These are phyloP conservation scores for Erigeron canadensis DNA, from an alignment of 129 eudicot genomes.

Conservation along the genomic window DNA sequence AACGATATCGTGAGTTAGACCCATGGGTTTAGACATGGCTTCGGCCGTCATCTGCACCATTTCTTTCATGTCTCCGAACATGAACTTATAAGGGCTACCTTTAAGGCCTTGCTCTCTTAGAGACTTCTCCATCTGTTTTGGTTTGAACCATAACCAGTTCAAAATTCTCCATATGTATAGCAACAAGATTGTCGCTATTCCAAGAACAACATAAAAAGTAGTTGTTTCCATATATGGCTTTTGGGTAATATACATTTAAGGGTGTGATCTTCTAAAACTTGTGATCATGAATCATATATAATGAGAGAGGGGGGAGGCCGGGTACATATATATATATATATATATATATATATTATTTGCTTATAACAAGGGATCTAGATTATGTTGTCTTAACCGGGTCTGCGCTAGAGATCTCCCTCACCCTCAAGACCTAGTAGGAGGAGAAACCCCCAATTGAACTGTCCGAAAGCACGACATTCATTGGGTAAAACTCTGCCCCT, in stretches of 20 bases:
- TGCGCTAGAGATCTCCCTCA: too few species aligned
- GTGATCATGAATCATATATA: not conserved
- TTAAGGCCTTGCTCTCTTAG: slow-evolving; percentile 52
- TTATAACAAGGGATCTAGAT: too few species aligned
- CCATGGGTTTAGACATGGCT: slow-evolving; percentile 45
- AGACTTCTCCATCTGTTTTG: slow-evolving; percentile 44
- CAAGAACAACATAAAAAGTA: not conserved
- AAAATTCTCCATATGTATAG: slow-evolving; percentile 35
- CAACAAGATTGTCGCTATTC: slow-evolving; percentile 15
- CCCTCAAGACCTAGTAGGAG: too few species aligned
- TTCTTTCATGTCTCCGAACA: slow-evolving; percentile 57
- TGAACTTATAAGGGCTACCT: slow-evolving; percentile 48
- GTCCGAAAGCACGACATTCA: too few species aligned
- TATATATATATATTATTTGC: too few species aligned
- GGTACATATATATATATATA: slow-evolving; percentile 22
- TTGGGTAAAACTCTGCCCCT: too few species aligned
- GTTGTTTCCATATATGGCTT: not conserved
- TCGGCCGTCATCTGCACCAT: slow-evolving; percentile 31
- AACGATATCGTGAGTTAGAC: slow-evolving; percentile 33
- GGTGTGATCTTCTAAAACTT: not conserved
- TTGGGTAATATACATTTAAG: not conserved
- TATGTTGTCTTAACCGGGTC: too few species aligned
- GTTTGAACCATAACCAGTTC: slow-evolving; percentile 59
- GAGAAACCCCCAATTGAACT: too few species aligned
- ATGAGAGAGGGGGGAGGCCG: not conserved